Evolutionary conservation across 2,329 filamentous ascomycete genomes (phyloP).

Genomic region (Purpureocillium lavendulum): DNA sequence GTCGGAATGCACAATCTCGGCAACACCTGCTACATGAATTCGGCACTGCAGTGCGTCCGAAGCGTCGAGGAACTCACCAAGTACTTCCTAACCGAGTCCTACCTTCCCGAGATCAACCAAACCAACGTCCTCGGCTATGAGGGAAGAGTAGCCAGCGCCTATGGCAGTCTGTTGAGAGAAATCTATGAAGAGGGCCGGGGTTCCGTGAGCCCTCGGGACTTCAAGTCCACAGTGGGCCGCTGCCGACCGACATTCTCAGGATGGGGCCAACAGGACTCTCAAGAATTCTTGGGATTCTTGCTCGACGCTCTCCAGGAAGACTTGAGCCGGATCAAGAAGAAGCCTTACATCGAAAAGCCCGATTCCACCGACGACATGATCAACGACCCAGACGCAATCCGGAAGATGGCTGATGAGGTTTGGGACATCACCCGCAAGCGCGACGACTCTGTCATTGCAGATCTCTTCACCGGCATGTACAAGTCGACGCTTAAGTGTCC

Average conservation of each 20-base stretch:
- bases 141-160: slow-evolving; percentile 79
- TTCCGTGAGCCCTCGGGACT: slow-evolving; percentile 70
- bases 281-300: slow-evolving; percentile 92
- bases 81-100: slow-evolving; percentile 74
- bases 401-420: slow-evolving; percentile 76
- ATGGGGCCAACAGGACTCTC: slow-evolving; percentile 93
- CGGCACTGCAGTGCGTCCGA: slow-evolving; percentile 86
- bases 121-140: slow-evolving; percentile 79
- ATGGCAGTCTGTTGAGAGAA: slow-evolving; percentile 65
- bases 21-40: slow-evolving; percentile 99
- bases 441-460: slow-evolving; percentile 91
- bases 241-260: slow-evolving; percentile 83
- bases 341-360: slow-evolving; percentile 95
- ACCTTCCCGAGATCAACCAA: slow-evolving; percentile 73
- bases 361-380: slow-evolving; percentile 97
- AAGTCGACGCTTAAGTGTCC: slow-evolving; percentile 95
- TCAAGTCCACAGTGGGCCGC: slow-evolving; percentile 75
- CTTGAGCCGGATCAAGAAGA: slow-evolving; percentile 85
- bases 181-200: slow-evolving; percentile 65
- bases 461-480: slow-evolving; percentile 96
- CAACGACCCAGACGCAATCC: slow-evolving; percentile 69
- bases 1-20: slow-evolving; percentile 85
- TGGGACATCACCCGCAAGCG: slow-evolving; percentile 88
- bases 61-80: slow-evolving; percentile 89
- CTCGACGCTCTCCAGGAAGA: slow-evolving; percentile 94